phyloP scores from a whole-genome alignment of 2,329 filamentous ascomycete genomes.

The Trichoderma breve region DNA sequence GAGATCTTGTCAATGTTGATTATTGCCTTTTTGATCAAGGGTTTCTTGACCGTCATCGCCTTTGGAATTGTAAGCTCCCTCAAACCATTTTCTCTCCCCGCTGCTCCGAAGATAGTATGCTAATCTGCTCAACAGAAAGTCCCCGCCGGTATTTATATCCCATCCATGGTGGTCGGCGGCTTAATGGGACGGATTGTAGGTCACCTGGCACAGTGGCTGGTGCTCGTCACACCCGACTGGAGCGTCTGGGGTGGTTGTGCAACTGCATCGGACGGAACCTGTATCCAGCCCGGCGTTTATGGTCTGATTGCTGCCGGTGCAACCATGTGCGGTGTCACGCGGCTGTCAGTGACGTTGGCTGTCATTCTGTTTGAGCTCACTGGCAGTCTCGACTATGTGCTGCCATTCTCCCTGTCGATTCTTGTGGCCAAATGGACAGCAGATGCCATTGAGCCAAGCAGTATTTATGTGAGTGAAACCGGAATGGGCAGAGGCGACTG shows the following conservation, averaged over 20 bases:
- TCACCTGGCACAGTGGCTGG: constrained; percentile 78
- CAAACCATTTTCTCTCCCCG: neutral
- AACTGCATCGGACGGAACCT: constrained; percentile 68
- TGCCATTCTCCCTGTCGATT: constrained; percentile 90
- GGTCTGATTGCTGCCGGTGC: constrained; percentile 91
- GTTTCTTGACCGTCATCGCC: constrained; percentile 80
- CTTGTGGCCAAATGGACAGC: constrained; percentile 98
- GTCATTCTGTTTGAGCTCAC: constrained; percentile 97
- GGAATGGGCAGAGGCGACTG: constrained; percentile 42
- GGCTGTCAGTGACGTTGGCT: constrained; percentile 86
- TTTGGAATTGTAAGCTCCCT: constrained; percentile 71
- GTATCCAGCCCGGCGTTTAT: constrained; percentile 95
- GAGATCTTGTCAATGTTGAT: constrained; percentile 69
- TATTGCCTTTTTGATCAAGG: constrained; percentile 84
- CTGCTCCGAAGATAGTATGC: neutral
- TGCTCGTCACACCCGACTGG: constrained; percentile 69
- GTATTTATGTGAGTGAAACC: constrained; percentile 70
- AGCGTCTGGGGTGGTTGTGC: constrained; percentile 74
- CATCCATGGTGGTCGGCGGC: constrained; percentile 97
- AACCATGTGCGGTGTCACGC: constrained; percentile 96
- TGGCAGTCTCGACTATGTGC: constrained; percentile 88
- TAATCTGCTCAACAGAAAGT: constrained; percentile 62
- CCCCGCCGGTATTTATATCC: constrained; percentile 94
- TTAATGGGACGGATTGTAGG: constrained; percentile 86
- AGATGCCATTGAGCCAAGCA: constrained; percentile 88